These are phyloP conservation scores for Trametes polyzona DNA, from an alignment of 1,284 basidiomycete species.

Conservation along the genomic window DNA sequence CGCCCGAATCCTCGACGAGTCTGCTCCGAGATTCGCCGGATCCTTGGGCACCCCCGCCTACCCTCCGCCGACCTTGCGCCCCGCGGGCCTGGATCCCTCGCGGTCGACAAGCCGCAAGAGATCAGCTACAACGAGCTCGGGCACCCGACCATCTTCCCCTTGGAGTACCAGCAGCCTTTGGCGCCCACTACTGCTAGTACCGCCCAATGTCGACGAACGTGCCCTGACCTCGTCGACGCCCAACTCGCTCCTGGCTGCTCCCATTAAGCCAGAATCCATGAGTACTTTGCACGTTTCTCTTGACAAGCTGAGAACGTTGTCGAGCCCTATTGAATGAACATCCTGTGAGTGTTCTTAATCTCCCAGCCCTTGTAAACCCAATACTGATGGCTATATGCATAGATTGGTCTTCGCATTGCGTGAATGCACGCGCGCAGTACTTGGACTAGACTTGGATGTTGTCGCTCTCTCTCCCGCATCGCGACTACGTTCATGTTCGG, in stretches of 20 bases:
- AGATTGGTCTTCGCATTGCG: not conserved
- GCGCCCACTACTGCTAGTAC: constrained; percentile 7
- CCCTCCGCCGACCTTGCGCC: not conserved
- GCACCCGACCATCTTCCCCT: not conserved
- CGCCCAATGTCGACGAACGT: too few species aligned
- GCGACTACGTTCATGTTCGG: too few species aligned
- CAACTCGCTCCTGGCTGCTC: too few species aligned
- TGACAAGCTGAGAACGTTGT: not conserved
- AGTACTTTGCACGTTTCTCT: not conserved
- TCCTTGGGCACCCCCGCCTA: not conserved
- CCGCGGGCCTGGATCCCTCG: too few species aligned
- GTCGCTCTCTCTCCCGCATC: too few species aligned
- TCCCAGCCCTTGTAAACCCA: too few species aligned
- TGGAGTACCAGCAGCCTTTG: constrained; percentile 5
- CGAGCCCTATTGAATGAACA: not conserved
- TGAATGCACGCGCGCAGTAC: not conserved
- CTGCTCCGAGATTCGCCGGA: not conserved
- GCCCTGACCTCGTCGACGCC: too few species aligned
- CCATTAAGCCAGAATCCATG: too few species aligned
- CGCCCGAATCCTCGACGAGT: not conserved
- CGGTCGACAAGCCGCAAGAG: not conserved
- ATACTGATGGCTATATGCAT: not conserved
- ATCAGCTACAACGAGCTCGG: not conserved
- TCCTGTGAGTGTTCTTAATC: not conserved
- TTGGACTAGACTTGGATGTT: not conserved